phyloP scores from a whole-genome alignment of 2,329 filamentous ascomycete species.

The Exophiala sideris region DNA sequence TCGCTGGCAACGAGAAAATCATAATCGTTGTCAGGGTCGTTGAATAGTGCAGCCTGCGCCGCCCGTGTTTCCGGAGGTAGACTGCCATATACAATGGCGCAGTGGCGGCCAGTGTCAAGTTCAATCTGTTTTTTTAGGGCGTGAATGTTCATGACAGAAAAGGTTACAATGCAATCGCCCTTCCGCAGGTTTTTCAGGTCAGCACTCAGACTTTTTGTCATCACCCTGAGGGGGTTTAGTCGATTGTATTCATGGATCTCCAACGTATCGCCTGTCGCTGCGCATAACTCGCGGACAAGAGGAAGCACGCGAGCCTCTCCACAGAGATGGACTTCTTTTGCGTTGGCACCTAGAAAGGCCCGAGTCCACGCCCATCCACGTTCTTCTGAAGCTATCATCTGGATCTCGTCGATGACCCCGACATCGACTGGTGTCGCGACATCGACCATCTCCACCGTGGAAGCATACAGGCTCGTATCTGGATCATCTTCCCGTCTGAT shows the following conservation, averaged over 20 bases:
- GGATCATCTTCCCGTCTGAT: constrained; percentile 63
- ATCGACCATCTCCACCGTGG: constrained; percentile 89
- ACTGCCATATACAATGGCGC: constrained; percentile 89
- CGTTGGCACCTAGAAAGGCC: constrained; percentile 80
- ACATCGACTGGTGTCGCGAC: constrained; percentile 66
- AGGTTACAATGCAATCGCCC: constrained; percentile 86
- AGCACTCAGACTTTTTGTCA: constrained; percentile 60
- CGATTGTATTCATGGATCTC: constrained; percentile 79
- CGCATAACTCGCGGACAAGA: constrained; percentile 73
- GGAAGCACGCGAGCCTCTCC: constrained; percentile 81
- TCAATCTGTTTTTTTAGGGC: constrained; percentile 76
- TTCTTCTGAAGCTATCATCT: constrained; percentile 81
- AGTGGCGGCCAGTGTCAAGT: constrained; percentile 68
- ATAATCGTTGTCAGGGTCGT: constrained; percentile 92
- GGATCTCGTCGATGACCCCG: constrained; percentile 96
- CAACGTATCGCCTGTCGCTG: constrained; percentile 75
- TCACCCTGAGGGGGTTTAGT: constrained; percentile 71
- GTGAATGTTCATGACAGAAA: constrained; percentile 80
- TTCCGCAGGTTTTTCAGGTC: constrained; percentile 69
- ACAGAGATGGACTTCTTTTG: constrained; percentile 87
- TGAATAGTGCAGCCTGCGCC: constrained; percentile 88
- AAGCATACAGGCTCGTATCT: constrained; percentile 62
- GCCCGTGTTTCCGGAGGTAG: constrained; percentile 89
- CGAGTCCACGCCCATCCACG: constrained; percentile 95
- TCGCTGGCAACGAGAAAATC: constrained; percentile 92